Base-by-base conservation (phyloP, 2,329 filamentous ascomycete species). In the Alternaria ventricosa region DNA sequence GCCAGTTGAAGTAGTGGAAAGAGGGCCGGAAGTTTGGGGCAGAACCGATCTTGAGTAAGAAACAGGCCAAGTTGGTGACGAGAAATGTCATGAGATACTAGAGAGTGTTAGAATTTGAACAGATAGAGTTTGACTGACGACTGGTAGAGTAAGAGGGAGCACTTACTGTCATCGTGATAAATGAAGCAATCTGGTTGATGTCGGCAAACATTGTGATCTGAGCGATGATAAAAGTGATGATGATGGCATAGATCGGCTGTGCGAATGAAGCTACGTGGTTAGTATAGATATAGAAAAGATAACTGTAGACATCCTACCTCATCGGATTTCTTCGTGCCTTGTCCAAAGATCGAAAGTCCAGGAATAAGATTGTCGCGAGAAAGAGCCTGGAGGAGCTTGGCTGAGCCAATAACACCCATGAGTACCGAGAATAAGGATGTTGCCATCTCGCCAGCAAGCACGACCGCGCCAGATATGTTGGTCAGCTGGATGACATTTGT, bases 1-100 rank as follows among this genome's bases (percentile, higher is more conserved):
- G 88, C 90, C 92, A 94, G 65, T 89, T 94, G 81, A 97, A 97
- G 75, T 94, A 95, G 75, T 93, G 91, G 79, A 97, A 97, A 0
- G 91, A 93, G 0, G 93, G 93, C 23, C 93, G 86, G 71, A 97
- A 97, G 75, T 97, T 97, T 5, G 93, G 93, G 0, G 93, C 93
- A 1, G 93, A 95, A 1, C 92, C 91, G 60, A 97, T 90, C 77
- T 95, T 95, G 59, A 97, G 85, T 2, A 96, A 82, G 72, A 97
- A 96, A 70, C 93, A 96, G 7, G 93, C 93, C 9, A 96, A 81
- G 68, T 97, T 96, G 80, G 92, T 96, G 44, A 95, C 92, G 55
- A 96, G 87, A 74, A 96, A 97, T 0, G 93, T 97, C 90, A 96
- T 95, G 74, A 96, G 88, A 75, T 96, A 96, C 66, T 71, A 41